Conservation (phyloP, 768 basidiomycete species). For the Boletus rubroflammeus region DNA sequence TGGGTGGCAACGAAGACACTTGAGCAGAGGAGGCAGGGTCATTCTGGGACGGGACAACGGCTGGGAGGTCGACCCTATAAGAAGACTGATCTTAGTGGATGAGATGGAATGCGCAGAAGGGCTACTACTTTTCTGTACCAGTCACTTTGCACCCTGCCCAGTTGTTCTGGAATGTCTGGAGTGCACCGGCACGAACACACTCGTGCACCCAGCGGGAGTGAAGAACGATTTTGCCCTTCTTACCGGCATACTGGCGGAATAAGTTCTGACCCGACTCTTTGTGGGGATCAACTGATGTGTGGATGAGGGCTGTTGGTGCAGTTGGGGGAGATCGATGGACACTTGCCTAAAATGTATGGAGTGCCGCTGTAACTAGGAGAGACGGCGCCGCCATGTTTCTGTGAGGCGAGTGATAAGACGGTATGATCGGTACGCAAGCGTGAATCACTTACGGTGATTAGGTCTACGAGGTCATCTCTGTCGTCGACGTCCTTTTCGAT, state of each 20-base stretch:
- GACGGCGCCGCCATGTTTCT: conserved; percentile 78
- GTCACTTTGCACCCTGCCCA: conserved; percentile 82
- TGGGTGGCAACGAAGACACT: conserved; percentile 23
- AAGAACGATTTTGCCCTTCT: conserved; percentile 78
- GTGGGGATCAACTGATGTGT: conserved; percentile 63
- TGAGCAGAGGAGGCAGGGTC: conserved; percentile 27
- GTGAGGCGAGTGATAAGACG: conserved; percentile 6
- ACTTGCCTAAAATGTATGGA: conserved; percentile 73
- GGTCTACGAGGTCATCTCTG: conserved; percentile 56
- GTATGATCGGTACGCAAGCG: conserved; percentile 1
- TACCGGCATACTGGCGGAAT: conserved; percentile 72
- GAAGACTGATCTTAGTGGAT: not conserved
- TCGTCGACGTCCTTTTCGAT: conserved; percentile 79
- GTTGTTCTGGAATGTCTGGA: conserved; percentile 72
- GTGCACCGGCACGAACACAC: conserved; percentile 62
- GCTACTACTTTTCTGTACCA: conserved; percentile 65
- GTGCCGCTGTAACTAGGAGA: conserved; percentile 76
- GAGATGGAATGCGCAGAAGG: not conserved
- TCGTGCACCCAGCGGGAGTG: conserved; percentile 72
- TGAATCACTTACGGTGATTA: conserved; percentile 57
- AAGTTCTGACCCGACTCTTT: conserved; percentile 78
- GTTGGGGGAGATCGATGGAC: conserved; percentile 3
- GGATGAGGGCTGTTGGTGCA: conserved; percentile 1
- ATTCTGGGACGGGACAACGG: conserved; percentile 16
- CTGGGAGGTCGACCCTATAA: conserved; percentile 25